phyloP scores from a whole-genome alignment of 192 early-diverging fungal species.

The Coemansia guatemalensis region DNA sequence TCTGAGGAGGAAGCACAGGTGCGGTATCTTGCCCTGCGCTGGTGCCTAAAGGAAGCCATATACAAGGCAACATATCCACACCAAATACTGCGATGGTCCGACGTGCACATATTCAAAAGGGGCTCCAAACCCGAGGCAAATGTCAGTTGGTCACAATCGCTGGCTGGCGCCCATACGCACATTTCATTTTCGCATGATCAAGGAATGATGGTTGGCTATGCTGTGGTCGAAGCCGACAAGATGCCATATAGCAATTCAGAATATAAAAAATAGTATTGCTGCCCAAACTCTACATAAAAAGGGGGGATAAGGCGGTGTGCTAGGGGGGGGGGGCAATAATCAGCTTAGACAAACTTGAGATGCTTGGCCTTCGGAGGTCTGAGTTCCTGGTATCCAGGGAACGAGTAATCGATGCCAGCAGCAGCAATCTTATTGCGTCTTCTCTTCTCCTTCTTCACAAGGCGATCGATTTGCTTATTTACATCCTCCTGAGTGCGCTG shows the following conservation, averaged over 20 bases:
- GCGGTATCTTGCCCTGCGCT: constrained; percentile 36
- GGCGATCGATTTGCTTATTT: constrained; percentile 40
- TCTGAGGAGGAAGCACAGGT: constrained; percentile 6
- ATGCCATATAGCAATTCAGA: background rate
- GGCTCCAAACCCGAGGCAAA: constrained; percentile 19
- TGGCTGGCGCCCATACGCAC: constrained; percentile 10
- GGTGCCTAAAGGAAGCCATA: constrained; percentile 48
- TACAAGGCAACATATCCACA: constrained; percentile 49
- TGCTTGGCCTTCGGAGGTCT: constrained; percentile 47
- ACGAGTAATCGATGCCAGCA: constrained; percentile 89
- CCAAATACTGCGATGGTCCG: constrained; percentile 37
- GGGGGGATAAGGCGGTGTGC: too few relatives aligned
- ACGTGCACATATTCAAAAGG: constrained; percentile 18
- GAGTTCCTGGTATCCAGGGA: constrained; percentile 63
- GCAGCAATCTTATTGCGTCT: constrained; percentile 63
- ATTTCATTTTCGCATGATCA: constrained; percentile 43
- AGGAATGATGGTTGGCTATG: constrained; percentile 25
- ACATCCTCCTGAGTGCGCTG: constrained; percentile 56
- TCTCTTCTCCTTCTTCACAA: constrained; percentile 60
- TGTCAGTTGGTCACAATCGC: constrained; percentile 17
- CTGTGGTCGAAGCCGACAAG: constrained; percentile 12
- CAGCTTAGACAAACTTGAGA: constrained; percentile 32
- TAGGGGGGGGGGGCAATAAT: too few relatives aligned
- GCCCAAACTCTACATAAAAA: constrained; percentile 1
- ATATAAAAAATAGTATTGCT: background rate